Evolutionary conservation across 2,329 filamentous ascomycete species (phyloP).

Genomic region (Teratosphaeria zuluensis): DNA sequence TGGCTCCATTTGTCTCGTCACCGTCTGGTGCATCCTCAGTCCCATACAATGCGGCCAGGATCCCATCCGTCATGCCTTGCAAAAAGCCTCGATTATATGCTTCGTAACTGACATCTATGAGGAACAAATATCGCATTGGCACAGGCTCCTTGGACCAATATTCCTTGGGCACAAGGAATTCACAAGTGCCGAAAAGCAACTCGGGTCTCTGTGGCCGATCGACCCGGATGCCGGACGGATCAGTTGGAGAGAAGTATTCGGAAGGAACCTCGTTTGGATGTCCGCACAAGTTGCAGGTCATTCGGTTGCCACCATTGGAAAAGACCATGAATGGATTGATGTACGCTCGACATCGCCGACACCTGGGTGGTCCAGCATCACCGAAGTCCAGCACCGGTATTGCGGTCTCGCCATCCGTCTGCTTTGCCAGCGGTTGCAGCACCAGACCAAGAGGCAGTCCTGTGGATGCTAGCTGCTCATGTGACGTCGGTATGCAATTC

Average conservation of each 20-base stretch:
- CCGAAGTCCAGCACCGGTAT: constrained; percentile 95
- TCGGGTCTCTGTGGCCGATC: constrained; percentile 86
- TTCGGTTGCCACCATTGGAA: constrained; percentile 84
- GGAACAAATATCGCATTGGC: constrained; percentile 76
- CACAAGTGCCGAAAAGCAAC: constrained; percentile 81
- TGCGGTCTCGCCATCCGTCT: constrained; percentile 74
- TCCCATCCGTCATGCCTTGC: constrained; percentile 81
- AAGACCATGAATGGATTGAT: constrained; percentile 99
- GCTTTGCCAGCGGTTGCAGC: constrained; percentile 74
- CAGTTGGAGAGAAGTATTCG: constrained; percentile 89
- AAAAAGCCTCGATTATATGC: constrained; percentile 84
- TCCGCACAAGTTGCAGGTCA: constrained; percentile 95
- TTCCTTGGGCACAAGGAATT: constrained; percentile 94
- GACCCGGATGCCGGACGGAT: constrained; percentile 73
- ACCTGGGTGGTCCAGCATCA: constrained; percentile 78
- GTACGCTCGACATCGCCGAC: constrained; percentile 85
- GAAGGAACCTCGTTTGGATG: constrained; percentile 89
- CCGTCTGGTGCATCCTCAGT: constrained; percentile 36
- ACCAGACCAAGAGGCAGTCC: constrained; percentile 79
- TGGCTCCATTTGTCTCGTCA: constrained; percentile 38
- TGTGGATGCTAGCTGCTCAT: constrained; percentile 70
- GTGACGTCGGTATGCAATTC: constrained; percentile 80
- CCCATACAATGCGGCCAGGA: constrained; percentile 75
- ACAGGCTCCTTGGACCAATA: constrained; percentile 96
- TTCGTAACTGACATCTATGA: constrained; percentile 90